Percentiles rank a stretch among this genome's conserved stretches.
phyloP scores from a whole-genome alignment of 768 basidiomycete genomes.

The Tricholoma matsutake region DNA sequence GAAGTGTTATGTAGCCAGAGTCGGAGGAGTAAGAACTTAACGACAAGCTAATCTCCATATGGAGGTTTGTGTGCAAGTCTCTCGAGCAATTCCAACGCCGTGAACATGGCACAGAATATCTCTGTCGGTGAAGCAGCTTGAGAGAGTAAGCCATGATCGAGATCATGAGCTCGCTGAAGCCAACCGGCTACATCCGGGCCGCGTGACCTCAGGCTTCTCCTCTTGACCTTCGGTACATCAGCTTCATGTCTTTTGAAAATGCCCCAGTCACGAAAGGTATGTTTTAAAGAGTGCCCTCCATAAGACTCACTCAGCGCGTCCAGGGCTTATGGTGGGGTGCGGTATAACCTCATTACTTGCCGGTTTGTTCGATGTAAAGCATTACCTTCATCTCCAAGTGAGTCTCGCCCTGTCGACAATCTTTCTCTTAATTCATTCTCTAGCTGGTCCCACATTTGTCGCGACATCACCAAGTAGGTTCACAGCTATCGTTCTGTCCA shows the following conservation, averaged over 20 bases:
- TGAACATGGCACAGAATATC: too few relatives aligned
- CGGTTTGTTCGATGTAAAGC: constrained; percentile 83
- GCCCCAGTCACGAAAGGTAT: constrained; percentile 84
- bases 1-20: neutral
- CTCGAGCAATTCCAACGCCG: neutral
- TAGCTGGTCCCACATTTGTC: constrained; percentile 88
- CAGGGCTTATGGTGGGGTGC: constrained; percentile 75
- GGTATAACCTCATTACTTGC: constrained; percentile 71
- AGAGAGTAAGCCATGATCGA: too few relatives aligned
- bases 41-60: neutral
- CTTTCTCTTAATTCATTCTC: constrained; percentile 9
- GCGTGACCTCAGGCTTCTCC: neutral
- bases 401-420: constrained; percentile 16
- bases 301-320: constrained; percentile 4
- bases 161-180: too few relatives aligned
- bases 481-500: constrained; percentile 4
- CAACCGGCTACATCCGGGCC: too few relatives aligned
- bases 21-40: neutral
- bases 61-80: neutral
- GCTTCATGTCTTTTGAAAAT: constrained; percentile 76
- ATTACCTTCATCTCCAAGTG: constrained; percentile 84
- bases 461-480: constrained; percentile 78
- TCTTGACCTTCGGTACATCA: neutral
- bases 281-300: neutral
- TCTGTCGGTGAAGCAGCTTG: too few relatives aligned